Conservation (phyloP, 805 yeast genomes). For the Ogataea naganishii region DNA sequence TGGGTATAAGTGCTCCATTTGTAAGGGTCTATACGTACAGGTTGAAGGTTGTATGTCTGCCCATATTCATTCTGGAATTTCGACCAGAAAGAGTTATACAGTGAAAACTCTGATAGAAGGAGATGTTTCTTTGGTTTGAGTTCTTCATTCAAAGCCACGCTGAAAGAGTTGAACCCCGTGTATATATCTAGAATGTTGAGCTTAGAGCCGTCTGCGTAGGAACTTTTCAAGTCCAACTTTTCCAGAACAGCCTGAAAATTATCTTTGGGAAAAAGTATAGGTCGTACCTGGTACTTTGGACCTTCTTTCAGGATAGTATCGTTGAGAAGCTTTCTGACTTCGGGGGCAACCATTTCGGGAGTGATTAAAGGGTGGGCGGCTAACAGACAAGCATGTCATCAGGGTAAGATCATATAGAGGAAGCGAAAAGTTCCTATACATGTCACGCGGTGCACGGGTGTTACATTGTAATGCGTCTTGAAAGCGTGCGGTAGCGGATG, state of each 20-base stretch:
- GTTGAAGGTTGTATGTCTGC: not conserved
- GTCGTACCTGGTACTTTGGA: too few relatives aligned
- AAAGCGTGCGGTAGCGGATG: too few relatives aligned
- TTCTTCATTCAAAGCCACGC: constrained; percentile 51
- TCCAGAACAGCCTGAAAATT: constrained; percentile 32
- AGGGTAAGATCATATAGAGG: too few relatives aligned
- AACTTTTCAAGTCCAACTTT: constrained; percentile 30
- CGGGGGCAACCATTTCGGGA: too few relatives aligned
- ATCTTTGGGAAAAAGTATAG: constrained; percentile 7
- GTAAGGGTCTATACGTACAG: constrained; percentile 42
- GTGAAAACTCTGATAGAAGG: constrained; percentile 28
- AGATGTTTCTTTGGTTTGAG: constrained; percentile 58
- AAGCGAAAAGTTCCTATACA: too few relatives aligned
- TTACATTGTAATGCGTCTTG: too few relatives aligned
- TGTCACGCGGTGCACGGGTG: too few relatives aligned
- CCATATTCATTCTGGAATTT: constrained; percentile 4
- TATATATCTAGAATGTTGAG: constrained; percentile 52
- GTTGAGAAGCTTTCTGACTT: too few relatives aligned
- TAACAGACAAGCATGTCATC: too few relatives aligned
- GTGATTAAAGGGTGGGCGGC: too few relatives aligned
- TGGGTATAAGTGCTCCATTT: constrained; percentile 55
- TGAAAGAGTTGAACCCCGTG: constrained; percentile 51
- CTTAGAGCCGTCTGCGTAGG: constrained; percentile 25
- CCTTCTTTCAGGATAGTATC: too few relatives aligned
- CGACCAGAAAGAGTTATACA: constrained; percentile 16